Conservation (phyloP, 2,329 filamentous ascomycete species). For the Fusarium sp. region DNA sequence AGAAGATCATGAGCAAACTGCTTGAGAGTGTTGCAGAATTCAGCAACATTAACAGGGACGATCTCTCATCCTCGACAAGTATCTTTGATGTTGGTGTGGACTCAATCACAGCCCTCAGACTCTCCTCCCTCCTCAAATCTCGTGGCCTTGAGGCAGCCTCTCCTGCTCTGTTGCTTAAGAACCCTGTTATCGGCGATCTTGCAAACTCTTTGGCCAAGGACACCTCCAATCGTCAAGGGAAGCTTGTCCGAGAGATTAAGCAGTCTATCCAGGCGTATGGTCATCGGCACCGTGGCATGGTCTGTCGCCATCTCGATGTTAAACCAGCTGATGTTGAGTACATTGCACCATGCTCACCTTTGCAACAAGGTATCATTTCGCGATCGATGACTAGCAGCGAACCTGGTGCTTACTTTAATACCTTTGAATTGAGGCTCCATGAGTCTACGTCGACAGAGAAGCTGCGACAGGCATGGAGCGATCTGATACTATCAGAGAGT, state of each 20-base stretch:
- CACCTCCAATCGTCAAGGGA: conserved; percentile 16
- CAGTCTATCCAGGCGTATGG: conserved; percentile 73
- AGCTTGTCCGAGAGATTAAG: conserved; percentile 58
- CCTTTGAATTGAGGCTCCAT: conserved; percentile 71
- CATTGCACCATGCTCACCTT: conserved; percentile 83
- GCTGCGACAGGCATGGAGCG: conserved; percentile 69
- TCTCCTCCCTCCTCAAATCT: conserved; percentile 72
- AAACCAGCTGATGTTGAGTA: conserved; percentile 70
- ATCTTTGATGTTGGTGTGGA: conserved; percentile 90
- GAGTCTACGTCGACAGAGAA: conserved; percentile 55
- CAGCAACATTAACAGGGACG: conserved; percentile 54
- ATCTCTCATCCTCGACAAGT: conserved; percentile 67
- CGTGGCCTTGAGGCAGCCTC: conserved; percentile 70
- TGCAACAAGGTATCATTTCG: conserved; percentile 89
- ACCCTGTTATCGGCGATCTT: conserved; percentile 63
- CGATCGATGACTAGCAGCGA: conserved; percentile 68
- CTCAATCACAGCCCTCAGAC: conserved; percentile 82
- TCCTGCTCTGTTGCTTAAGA: conserved; percentile 75
- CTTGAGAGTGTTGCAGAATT: conserved; percentile 65
- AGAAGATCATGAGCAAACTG: conserved; percentile 59
- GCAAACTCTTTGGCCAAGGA: conserved; percentile 49
- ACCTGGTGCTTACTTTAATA: conserved; percentile 78
- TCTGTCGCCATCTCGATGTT: conserved; percentile 64
- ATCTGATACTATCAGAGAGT: conserved; percentile 63
- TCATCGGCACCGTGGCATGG: conserved; percentile 67